These are phyloP conservation scores for Aspergillus piperis DNA, from an alignment of 2,329 filamentous ascomycete species.

Conservation along the genomic window DNA sequence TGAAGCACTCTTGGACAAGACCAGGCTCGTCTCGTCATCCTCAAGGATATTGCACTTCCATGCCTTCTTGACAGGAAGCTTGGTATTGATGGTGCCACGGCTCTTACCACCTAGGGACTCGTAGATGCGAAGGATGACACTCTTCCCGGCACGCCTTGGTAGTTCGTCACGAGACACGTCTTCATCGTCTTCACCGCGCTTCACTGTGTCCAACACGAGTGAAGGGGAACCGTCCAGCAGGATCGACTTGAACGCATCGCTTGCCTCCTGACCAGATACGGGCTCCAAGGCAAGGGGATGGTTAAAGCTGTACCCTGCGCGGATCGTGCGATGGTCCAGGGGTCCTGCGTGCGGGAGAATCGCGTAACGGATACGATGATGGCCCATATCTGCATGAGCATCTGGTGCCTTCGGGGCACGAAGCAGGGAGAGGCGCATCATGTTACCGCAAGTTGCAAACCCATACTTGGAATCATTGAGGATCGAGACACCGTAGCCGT, in stretches of 20 bases:
- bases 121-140: conserved; percentile 81
- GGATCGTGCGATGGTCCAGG: conserved; percentile 72
- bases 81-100: conserved; percentile 68
- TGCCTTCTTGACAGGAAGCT: conserved; percentile 71
- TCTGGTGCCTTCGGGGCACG: conserved; percentile 91
- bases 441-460: conserved; percentile 83
- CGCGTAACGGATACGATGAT: conserved; percentile 83
- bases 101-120: conserved; percentile 83
- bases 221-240: conserved; percentile 66
- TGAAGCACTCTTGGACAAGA: conserved; percentile 44
- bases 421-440: conserved; percentile 86
- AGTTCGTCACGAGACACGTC: conserved; percentile 64
- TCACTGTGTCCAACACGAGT: conserved; percentile 83
- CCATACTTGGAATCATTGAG: conserved; percentile 96
- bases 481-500: conserved; percentile 86
- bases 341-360: conserved; percentile 80
- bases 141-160: conserved; percentile 68
- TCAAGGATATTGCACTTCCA: conserved; percentile 86
- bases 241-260: conserved; percentile 56
- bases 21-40: conserved; percentile 73
- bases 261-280: conserved; percentile 27
- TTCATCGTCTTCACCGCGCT: conserved; percentile 87
- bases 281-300: conserved; percentile 67
- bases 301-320: conserved; percentile 88
- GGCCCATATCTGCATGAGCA: conserved; percentile 90